phyloP scores from a whole-genome alignment of 208 protist species.

The Crithidia mellificae region DNA sequence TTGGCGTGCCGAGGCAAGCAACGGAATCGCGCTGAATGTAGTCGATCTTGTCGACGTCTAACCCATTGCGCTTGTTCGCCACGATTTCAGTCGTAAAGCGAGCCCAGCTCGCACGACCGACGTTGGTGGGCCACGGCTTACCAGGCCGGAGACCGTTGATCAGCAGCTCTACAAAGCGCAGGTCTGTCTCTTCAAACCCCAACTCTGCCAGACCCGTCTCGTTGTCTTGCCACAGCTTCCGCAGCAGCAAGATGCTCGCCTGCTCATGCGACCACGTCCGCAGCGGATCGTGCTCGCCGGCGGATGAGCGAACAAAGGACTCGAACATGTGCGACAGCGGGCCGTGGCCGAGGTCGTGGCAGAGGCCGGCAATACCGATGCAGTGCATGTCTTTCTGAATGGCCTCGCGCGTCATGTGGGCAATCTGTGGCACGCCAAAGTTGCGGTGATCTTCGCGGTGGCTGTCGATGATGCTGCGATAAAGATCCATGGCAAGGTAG shows the following conservation, averaged over 20 bases:
- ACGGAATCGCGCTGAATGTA: constrained; percentile 92
- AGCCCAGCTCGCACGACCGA: constrained; percentile 46
- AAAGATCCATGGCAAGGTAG: constrained; percentile 82
- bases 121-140: constrained; percentile 42
- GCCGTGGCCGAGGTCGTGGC: constrained; percentile 96
- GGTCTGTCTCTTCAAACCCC: constrained; percentile 58
- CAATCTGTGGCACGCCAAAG: constrained; percentile 32
- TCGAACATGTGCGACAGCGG: constrained; percentile 96
- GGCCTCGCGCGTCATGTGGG: constrained; percentile 21
- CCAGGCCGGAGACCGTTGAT: constrained; percentile 75
- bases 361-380: constrained; percentile 92
- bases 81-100: constrained; percentile 95
- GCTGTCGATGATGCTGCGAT: constrained; percentile 56
- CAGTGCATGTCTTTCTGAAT: constrained; percentile 64
- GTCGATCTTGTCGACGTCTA: constrained; percentile 97
- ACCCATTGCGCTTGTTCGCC: constrained; percentile 88
- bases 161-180: constrained; percentile 65
- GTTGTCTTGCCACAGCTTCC: constrained; percentile 75
- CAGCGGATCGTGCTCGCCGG: constrained; percentile 12
- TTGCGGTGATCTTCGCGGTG: constrained; percentile 64
- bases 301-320: constrained; percentile 35
- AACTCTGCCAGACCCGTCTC: constrained; percentile 25
- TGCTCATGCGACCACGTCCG: constrained; percentile 90
- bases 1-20: constrained; percentile 40
- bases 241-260: constrained; percentile 78